Conservation (phyloP, 495 filamentous ascomycete genomes). For the Jackrogersella multiformis region DNA sequence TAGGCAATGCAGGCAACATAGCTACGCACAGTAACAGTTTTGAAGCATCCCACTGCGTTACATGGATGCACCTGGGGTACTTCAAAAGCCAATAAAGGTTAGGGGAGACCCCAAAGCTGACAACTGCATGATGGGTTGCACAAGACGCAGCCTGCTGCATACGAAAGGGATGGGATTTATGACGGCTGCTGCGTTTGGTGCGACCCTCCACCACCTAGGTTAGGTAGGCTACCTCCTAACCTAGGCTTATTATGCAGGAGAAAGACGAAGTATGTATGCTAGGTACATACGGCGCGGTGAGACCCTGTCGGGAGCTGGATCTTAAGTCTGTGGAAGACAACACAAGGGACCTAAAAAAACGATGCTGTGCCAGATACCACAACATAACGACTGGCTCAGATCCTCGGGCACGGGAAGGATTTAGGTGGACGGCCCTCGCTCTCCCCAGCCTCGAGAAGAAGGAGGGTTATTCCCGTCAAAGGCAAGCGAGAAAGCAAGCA, state of each 20-base stretch:
- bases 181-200: conserved; percentile 44
- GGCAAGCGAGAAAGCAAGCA: conserved; percentile 29
- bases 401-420: conserved; percentile 40
- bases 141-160: conserved; percentile 44
- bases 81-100: conserved; percentile 37
- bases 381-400: conserved; percentile 44
- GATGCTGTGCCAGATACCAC: conserved; percentile 43
- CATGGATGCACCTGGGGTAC: conserved; percentile 42
- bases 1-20: conserved; percentile 31
- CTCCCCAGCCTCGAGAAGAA: conserved; percentile 20
- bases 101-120: conserved; percentile 41
- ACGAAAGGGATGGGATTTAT: conserved; percentile 44
- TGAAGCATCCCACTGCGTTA: conserved; percentile 28
- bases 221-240: conserved; percentile 24
- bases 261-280: conserved; percentile 1
- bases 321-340: conserved; percentile 42
- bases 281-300: conserved; percentile 31
- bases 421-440: conserved; percentile 13
- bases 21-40: conserved; percentile 35
- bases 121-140: conserved; percentile 43
- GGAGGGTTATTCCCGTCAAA: conserved; percentile 37
- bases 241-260: conserved; percentile 31
- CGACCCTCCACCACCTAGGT: conserved; percentile 38
- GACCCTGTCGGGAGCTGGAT: conserved; percentile 45
- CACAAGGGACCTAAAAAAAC: conserved; percentile 26